These are phyloP conservation scores for Craterostigma plantagineum DNA, from an alignment of 257 asterid genomes.

Conservation along the genomic window DNA sequence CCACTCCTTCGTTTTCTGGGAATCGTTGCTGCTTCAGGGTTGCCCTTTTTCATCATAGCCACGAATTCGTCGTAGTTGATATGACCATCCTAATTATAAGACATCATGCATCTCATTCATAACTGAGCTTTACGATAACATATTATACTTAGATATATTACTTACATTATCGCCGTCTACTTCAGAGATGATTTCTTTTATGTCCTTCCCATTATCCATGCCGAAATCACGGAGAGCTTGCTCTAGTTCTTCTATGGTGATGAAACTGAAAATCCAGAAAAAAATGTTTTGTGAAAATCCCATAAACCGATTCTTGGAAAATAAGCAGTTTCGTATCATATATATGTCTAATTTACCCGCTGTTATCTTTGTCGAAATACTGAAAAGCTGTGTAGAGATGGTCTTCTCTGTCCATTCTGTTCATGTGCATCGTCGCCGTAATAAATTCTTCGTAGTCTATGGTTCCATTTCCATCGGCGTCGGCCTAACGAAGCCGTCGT, in stretches of 20 bases:
- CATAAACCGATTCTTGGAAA: no score
- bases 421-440: slow-evolving; percentile 94
- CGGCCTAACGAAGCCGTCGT: slow-evolving; percentile 29
- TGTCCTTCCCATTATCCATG: slow-evolving; percentile 23
- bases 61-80: slow-evolving; percentile 49
- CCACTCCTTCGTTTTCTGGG: slow-evolving; percentile 38
- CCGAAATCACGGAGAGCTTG: slow-evolving; percentile 32
- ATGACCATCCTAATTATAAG: slow-evolving; percentile 36
- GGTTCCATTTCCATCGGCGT: slow-evolving; percentile 94
- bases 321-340: no score
- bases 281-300: not conserved
- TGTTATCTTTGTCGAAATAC: slow-evolving; percentile 82
- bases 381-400: slow-evolving; percentile 97
- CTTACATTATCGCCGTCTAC: slow-evolving; percentile 26
- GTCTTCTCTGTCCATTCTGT: slow-evolving; percentile 94
- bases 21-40: slow-evolving; percentile 28
- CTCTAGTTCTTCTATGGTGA: slow-evolving; percentile 27
- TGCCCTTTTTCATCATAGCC: slow-evolving; percentile 69
- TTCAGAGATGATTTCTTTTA: slow-evolving; percentile 26
- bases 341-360: slow-evolving; percentile 48
- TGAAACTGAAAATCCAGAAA: slow-evolving; percentile 15
- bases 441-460: slow-evolving; percentile 93
- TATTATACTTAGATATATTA: not conserved
- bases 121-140: not conserved
- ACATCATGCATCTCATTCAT: not conserved